Evolutionary conservation across 768 basidiomycete species (phyloP).

Genomic region (Dendrothele bispora): DNA sequence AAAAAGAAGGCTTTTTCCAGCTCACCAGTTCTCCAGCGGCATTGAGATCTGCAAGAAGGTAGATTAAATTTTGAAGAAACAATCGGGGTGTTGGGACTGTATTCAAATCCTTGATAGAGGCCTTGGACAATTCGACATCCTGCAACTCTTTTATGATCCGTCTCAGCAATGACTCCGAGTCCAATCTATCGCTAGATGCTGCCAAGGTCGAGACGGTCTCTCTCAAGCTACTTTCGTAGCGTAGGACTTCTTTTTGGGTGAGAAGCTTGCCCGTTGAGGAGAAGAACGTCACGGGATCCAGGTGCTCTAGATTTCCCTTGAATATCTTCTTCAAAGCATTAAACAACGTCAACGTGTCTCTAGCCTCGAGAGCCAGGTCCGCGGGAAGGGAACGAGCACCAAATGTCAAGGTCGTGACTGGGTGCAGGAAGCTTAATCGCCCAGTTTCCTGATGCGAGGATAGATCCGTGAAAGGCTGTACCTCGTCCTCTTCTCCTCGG

Average conservation of each 20-base stretch:
- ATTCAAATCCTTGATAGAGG: slow-evolving; percentile 23
- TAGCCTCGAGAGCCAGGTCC: slow-evolving; percentile 63
- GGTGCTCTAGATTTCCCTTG: slow-evolving; percentile 24
- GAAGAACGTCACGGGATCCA: slow-evolving; percentile 51
- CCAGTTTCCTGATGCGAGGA: slow-evolving; percentile 33
- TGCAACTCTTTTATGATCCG: slow-evolving; percentile 39
- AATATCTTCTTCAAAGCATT: slow-evolving; percentile 32
- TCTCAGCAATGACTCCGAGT: slow-evolving; percentile 31
- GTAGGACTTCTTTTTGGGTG: slow-evolving; percentile 59
- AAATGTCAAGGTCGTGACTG: slow-evolving; percentile 58
- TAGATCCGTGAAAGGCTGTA: slow-evolving; percentile 36
- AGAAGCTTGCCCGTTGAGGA: slow-evolving; percentile 33
- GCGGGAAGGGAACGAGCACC: slow-evolving; percentile 51
- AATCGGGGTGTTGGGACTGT: slow-evolving; percentile 24
- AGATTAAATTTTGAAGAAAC: slow-evolving; percentile 47
- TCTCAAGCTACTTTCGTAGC: slow-evolving; percentile 58
- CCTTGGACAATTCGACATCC: slow-evolving; percentile 27
- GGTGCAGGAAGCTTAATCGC: slow-evolving; percentile 59
- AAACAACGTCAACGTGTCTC: slow-evolving; percentile 56
- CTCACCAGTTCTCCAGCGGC: slow-evolving; percentile 53
- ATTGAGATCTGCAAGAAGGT: slow-evolving; percentile 59
- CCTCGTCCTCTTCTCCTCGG: slow-evolving; percentile 10
- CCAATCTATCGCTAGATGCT: slow-evolving; percentile 31
- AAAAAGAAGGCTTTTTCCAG: slow-evolving; percentile 2
- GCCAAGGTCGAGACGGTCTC: slow-evolving; percentile 36